phyloP scores from a whole-genome alignment of 2,329 filamentous ascomycete species.

The Venturia nashicola region DNA sequence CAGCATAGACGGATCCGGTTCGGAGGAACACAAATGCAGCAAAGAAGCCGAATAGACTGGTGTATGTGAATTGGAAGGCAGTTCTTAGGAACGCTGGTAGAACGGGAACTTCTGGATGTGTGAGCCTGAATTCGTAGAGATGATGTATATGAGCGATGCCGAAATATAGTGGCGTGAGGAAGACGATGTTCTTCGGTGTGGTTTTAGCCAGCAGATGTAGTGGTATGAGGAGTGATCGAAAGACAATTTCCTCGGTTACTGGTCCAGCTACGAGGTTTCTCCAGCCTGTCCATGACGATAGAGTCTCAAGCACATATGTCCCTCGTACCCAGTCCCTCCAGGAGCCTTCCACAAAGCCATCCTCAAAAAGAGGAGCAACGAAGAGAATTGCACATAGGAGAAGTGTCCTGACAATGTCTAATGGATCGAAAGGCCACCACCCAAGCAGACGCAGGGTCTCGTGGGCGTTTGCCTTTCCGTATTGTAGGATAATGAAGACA shows the following conservation, averaged over 20 bases:
- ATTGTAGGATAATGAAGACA: slow-evolving; percentile 49
- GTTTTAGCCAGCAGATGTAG: slow-evolving; percentile 57
- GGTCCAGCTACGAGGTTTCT: slow-evolving; percentile 81
- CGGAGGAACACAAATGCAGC: slow-evolving; percentile 80
- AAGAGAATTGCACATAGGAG: slow-evolving; percentile 69
- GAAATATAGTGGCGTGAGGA: slow-evolving; percentile 78
- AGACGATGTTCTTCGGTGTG: slow-evolving; percentile 43
- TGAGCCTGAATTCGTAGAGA: slow-evolving; percentile 84
- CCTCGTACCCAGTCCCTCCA: slow-evolving; percentile 55
- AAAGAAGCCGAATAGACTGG: slow-evolving; percentile 86
- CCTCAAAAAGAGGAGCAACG: slow-evolving; percentile 71
- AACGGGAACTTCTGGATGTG: slow-evolving; percentile 58
- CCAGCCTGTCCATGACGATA: slow-evolving; percentile 68
- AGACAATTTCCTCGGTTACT: slow-evolving; percentile 85
- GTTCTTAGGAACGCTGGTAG: slow-evolving; percentile 55
- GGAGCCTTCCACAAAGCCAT: slow-evolving; percentile 55
- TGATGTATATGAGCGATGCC: slow-evolving; percentile 91
- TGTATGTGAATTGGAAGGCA: slow-evolving; percentile 77
- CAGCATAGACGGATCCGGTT: slow-evolving; percentile 67
- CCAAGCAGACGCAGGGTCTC: slow-evolving; percentile 60
- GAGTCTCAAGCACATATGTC: slow-evolving; percentile 43
- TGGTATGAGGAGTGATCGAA: slow-evolving; percentile 75
- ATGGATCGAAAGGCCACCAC: slow-evolving; percentile 61
- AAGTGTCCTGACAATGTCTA: slow-evolving; percentile 53
- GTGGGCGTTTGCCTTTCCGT: slow-evolving; percentile 36